These are phyloP conservation scores for Brettanomyces custersianus DNA, from an alignment of 805 yeast genomes.

Conservation along the genomic window DNA sequence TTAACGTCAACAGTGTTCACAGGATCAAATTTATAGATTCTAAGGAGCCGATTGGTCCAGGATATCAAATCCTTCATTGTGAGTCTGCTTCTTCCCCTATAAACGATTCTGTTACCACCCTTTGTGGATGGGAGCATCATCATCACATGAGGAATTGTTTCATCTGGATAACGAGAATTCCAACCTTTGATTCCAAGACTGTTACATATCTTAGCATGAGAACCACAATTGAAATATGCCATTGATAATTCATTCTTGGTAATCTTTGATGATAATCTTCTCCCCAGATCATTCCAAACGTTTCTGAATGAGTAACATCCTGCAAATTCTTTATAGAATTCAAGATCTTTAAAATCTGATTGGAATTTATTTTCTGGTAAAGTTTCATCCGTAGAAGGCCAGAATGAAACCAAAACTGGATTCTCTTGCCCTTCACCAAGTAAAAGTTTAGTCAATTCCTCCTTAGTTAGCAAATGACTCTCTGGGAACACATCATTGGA, in stretches of 20 bases:
- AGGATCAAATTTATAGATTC: constrained; percentile 34
- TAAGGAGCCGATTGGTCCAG: constrained; percentile 40
- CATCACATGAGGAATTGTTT: constrained; percentile 16
- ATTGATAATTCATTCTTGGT: constrained; percentile 11
- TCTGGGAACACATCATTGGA: background rate
- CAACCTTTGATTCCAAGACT: constrained; percentile 37
- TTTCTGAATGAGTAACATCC: constrained; percentile 43
- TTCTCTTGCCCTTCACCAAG: constrained; percentile 35
- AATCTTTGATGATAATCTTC: constrained; percentile 26
- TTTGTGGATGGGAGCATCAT: constrained; percentile 44
- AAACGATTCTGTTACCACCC: constrained; percentile 40
- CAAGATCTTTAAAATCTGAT: constrained; percentile 24
- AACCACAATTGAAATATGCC: constrained; percentile 53
- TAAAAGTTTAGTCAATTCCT: constrained; percentile 37
- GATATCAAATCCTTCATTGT: constrained; percentile 25
- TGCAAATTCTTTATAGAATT: constrained; percentile 34
- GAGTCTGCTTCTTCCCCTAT: constrained; percentile 14
- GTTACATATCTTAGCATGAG: constrained; percentile 41
- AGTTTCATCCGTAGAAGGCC: constrained; percentile 47
- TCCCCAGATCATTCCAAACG: constrained; percentile 50
- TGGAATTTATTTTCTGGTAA: constrained; percentile 26
- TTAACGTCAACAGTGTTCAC: constrained; percentile 16
- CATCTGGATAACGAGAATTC: constrained; percentile 7
- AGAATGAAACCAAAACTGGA: constrained; percentile 55
- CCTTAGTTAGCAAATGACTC: constrained; percentile 19